Percentiles rank a stretch among this genome's conserved stretches.
These are phyloP conservation scores for Paraglomus brasilianum DNA, from an alignment of 192 early-diverging fungal species.

Conservation along the genomic window DNA sequence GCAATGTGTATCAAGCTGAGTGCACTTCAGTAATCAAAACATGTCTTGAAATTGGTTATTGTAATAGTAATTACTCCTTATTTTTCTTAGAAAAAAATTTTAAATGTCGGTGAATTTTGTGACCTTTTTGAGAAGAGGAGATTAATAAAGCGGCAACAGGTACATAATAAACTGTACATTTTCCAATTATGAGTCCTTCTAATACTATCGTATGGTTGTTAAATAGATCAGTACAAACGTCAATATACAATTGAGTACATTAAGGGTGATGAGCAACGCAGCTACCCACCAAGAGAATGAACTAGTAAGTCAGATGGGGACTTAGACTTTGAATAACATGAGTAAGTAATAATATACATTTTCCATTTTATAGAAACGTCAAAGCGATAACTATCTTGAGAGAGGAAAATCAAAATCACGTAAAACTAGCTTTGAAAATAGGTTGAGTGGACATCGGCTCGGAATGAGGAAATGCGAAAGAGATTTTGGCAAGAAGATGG, in stretches of 20 bases:
- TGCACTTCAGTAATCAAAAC: neutral
- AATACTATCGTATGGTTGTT: too few relatives aligned
- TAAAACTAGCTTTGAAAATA: too few relatives aligned
- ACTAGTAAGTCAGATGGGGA: too few relatives aligned
- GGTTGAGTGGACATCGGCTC: too few relatives aligned
- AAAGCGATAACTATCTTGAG: slow-evolving; percentile 11
- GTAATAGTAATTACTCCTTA: slow-evolving; percentile 16
- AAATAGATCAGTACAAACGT: too few relatives aligned
- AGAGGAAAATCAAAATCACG: slow-evolving; percentile 5
- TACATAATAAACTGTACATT: neutral
- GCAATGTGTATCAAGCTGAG: slow-evolving; percentile 26
- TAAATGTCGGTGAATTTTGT: neutral
- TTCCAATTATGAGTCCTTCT: too few relatives aligned
- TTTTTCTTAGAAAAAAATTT: neutral
- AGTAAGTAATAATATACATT: slow-evolving; percentile 7
- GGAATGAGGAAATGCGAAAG: too few relatives aligned
- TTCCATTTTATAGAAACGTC: slow-evolving; percentile 13
- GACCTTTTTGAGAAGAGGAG: slow-evolving; percentile 11
- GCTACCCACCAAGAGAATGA: too few relatives aligned
- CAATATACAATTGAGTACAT: too few relatives aligned
- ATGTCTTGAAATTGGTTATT: neutral
- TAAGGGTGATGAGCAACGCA: too few relatives aligned
- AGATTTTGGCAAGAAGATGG: too few relatives aligned
- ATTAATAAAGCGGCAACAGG: neutral
- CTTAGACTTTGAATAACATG: neutral